Evolutionary conservation across 2,329 filamentous ascomycete species (phyloP), one percentile per base, ranked within the genome.

Genomic region (Didymella sp.): DNA sequence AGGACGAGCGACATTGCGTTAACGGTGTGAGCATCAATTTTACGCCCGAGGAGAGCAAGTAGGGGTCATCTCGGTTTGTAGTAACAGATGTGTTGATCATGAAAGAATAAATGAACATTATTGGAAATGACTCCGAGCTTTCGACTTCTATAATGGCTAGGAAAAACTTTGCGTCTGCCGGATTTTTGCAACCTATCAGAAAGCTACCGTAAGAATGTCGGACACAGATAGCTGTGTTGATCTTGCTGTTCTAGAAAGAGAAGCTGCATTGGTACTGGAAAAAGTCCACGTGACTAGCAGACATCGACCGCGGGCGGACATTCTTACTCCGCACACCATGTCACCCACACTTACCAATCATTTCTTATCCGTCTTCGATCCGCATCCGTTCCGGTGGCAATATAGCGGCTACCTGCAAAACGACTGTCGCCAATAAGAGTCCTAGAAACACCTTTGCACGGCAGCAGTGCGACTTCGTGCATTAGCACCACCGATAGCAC

Each of bases 1-100:
- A 93, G 19, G 89, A 99, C 75, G 95, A 99, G 85, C 85, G 95
- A 60, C 95, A 99, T 80, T 99, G 95, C 73, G 95, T 99, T 56
- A 99, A 98, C 75, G 95, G 91, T 71, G 80, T 98, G 50, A 96
- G 91, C 74, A 80, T 98, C 78, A 95, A 87, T 68, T 98, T 99
- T 73, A 84, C 82, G 1, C 83, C 90, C 45, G 88, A 91, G 61
- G 88, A 91, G 43, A 48, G 43, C 11, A 57, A 52, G 49, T 52
- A 56, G 27, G 17, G 3, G 8, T 11, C 1, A n/a, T 38, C 11
- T 21, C 19, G 21, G 6, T 25, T 2, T 40, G 13, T 13, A 31
- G 42, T 33, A 15, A 21, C 11, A 6, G 4, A 2, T 13, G 5
- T 38, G 5, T 7, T 33, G 6, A 1, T 44, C 17, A 42, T 11